A percentile compares a stretch with the other conserved stretches of the same genome.
Conservation (phyloP, 768 basidiomycete genomes). For the Cytidiella melzeri region DNA sequence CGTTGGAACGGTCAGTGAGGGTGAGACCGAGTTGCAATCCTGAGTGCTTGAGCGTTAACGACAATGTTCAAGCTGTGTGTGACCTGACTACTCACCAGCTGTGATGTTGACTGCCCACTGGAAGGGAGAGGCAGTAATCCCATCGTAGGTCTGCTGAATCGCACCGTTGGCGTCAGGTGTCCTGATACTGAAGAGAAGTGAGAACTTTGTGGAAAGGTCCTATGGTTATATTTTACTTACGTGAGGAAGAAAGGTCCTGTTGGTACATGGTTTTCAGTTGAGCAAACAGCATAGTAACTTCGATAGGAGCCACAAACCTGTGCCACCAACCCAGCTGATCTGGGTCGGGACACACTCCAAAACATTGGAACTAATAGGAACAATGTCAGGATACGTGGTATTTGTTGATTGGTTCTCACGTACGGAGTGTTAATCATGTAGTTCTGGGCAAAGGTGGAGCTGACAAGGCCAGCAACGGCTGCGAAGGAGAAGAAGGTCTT, state of each 20-base stretch:
- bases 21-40: constrained; percentile 51
- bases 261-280: constrained; percentile 6
- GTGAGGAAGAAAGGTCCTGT: constrained; percentile 9
- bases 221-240: constrained; percentile 33
- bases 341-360: constrained; percentile 47
- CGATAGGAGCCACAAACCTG: constrained; percentile 32
- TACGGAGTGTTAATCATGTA: constrained; percentile 69
- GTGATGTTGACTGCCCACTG: constrained; percentile 53
- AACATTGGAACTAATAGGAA: too few relatives aligned
- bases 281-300: background rate
- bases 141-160: constrained; percentile 43
- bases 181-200: constrained; percentile 36
- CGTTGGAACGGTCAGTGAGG: constrained; percentile 52
- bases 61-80: background rate
- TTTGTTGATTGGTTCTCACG: too few relatives aligned
- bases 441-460: constrained; percentile 41
- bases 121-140: constrained; percentile 31
- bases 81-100: constrained; percentile 31
- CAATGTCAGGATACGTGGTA: too few relatives aligned
- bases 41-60: constrained; percentile 15
- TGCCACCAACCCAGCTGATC: constrained; percentile 53
- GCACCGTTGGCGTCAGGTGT: constrained; percentile 39
- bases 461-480: constrained; percentile 35
- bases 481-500: constrained; percentile 31
- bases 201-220: too few relatives aligned